These are phyloP conservation scores for Cercospora zeae-maydis DNA, from an alignment of 2,329 filamentous ascomycete species.

Conservation along the genomic window DNA sequence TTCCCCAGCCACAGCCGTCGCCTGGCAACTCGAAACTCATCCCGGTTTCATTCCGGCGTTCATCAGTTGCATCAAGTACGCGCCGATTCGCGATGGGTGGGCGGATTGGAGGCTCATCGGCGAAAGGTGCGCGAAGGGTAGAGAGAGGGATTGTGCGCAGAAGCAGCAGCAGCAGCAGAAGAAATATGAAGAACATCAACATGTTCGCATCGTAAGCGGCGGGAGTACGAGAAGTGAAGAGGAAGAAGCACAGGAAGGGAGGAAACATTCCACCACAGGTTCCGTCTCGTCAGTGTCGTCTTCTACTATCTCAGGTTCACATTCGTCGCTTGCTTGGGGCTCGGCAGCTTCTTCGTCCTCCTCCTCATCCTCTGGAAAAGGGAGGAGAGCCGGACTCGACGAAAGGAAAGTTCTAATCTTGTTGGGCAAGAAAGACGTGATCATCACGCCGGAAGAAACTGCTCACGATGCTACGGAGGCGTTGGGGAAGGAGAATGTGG, in stretches of 20 bases:
- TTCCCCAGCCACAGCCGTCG: slow-evolving; percentile 60
- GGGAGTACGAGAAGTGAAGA: neutral
- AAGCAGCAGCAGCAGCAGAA: neutral
- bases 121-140: slow-evolving; percentile 43
- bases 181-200: neutral
- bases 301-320: neutral
- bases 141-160: neutral
- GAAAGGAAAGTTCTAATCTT: slow-evolving; percentile 60
- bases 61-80: slow-evolving; percentile 65
- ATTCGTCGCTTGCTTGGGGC: neutral
- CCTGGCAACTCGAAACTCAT: slow-evolving; percentile 67
- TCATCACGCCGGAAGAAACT: slow-evolving; percentile 64
- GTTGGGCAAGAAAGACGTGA: slow-evolving; percentile 62
- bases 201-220: slow-evolving; percentile 30
- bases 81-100: slow-evolving; percentile 64
- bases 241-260: neutral
- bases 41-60: slow-evolving; percentile 67
- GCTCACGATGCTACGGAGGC: slow-evolving; percentile 57
- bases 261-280: slow-evolving; percentile 4
- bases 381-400: slow-evolving; percentile 35
- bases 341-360: neutral
- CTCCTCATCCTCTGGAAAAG: slow-evolving; percentile 14
- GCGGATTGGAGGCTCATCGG: slow-evolving; percentile 60
- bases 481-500: slow-evolving; percentile 57
- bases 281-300: neutral